These are phyloP conservation scores for Coprinopsis marcescibilis DNA, from an alignment of 768 basidiomycete genomes.

Conservation along the genomic window DNA sequence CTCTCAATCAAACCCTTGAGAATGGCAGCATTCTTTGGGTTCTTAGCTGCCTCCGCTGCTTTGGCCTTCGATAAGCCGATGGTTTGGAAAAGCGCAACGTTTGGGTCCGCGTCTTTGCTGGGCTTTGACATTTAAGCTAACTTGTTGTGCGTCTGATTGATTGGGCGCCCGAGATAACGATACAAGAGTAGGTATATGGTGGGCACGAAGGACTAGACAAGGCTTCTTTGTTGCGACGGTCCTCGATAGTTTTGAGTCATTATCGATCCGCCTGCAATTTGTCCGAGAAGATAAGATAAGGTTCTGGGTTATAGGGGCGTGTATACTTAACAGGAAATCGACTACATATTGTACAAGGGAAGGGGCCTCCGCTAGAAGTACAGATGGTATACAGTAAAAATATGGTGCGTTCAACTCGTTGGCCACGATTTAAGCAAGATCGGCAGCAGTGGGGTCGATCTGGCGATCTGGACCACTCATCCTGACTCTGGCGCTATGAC, in stretches of 20 bases:
- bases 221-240: background rate
- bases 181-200: background rate
- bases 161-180: background rate
- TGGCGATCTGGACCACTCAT: too few species aligned
- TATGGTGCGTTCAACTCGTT: background rate
- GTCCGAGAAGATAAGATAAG: constrained; percentile 3
- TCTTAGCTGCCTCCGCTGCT: constrained; percentile 79
- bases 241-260: background rate
- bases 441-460: background rate
- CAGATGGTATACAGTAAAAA: background rate
- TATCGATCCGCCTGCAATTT: background rate
- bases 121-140: background rate
- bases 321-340: background rate
- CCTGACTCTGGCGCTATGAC: too few species aligned
- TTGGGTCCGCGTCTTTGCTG: background rate
- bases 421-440: background rate
- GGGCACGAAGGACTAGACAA: background rate
- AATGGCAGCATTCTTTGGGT: constrained; percentile 65
- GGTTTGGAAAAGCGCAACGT: constrained; percentile 52
- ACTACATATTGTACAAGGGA: background rate
- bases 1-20: constrained; percentile 65
- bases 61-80: constrained; percentile 74
- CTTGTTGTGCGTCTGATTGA: too few species aligned
- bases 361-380: background rate
- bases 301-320: background rate